Evolutionary conservation across 371 early-diverging fungal species (phyloP).

Genomic region (Rhizopus delemar): DNA sequence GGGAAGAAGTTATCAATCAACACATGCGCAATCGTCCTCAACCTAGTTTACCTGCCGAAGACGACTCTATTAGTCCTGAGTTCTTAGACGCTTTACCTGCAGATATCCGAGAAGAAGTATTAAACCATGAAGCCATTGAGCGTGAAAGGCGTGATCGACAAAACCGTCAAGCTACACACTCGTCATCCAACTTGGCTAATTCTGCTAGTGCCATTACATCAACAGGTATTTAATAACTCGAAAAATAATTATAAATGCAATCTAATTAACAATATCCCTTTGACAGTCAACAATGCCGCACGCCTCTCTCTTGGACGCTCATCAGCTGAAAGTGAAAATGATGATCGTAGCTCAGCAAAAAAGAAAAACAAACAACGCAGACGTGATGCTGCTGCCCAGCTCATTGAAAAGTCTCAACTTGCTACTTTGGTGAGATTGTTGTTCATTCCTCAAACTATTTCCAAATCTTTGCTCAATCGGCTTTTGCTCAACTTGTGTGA

Average conservation of each 20-base stretch:
- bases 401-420: slow-evolving; percentile 83
- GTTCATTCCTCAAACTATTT: slow-evolving; percentile 77
- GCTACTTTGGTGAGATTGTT: slow-evolving; percentile 82
- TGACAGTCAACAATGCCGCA: neutral
- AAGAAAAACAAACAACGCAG: slow-evolving; percentile 49
- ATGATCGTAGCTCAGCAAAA: slow-evolving; percentile 27
- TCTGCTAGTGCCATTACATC: slow-evolving; percentile 1
- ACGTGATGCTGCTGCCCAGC: slow-evolving; percentile 66
- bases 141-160: slow-evolving; percentile 54
- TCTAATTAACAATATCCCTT: neutral
- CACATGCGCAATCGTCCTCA: slow-evolving; percentile 38
- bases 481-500: slow-evolving; percentile 87
- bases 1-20: slow-evolving; percentile 88
- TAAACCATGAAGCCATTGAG: slow-evolving; percentile 66
- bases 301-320: slow-evolving; percentile 14
- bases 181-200: slow-evolving; percentile 27
- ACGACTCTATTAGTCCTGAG: slow-evolving; percentile 66
- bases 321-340: slow-evolving; percentile 15
- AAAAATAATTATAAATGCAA: no score
- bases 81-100: slow-evolving; percentile 81
- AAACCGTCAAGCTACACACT: slow-evolving; percentile 29
- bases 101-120: slow-evolving; percentile 79
- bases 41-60: slow-evolving; percentile 30
- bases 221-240: neutral
- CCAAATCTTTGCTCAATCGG: slow-evolving; percentile 69